Percentiles rank a stretch among this genome's conserved stretches.
Conservation (phyloP, 441 rosid genomes). For the Theobroma grandiflorum region DNA sequence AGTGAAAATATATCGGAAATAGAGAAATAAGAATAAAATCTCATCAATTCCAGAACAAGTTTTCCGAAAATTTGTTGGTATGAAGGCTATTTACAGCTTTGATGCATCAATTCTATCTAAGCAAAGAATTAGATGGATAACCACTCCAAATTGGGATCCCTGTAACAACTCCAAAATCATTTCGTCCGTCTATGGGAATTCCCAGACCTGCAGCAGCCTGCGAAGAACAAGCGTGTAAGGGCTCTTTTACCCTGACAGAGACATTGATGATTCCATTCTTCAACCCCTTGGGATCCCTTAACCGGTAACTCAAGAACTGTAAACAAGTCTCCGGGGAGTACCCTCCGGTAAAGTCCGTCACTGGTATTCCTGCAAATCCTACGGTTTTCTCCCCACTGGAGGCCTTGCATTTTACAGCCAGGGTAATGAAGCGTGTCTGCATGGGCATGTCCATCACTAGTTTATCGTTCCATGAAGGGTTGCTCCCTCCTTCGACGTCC, state of each 20-base stretch:
- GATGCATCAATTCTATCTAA: background rate
- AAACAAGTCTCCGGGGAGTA: slow-evolving; percentile 53
- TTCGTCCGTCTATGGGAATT: slow-evolving; percentile 11
- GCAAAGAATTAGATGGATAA: slow-evolving; percentile 16
- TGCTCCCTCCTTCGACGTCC: slow-evolving; percentile 48
- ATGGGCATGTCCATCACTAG: slow-evolving; percentile 46
- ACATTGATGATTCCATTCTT: slow-evolving; percentile 71
- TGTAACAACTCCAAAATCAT: slow-evolving; percentile 33
- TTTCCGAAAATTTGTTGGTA: no score
- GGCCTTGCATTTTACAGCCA: slow-evolving; percentile 55
- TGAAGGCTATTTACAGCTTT: background rate
- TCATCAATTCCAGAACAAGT: no score
- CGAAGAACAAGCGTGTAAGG: slow-evolving; percentile 29
- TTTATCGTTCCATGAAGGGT: slow-evolving; percentile 66
- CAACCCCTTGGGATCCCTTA: slow-evolving; percentile 53
- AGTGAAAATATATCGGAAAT: no score
- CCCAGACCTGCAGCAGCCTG: slow-evolving; percentile 27
- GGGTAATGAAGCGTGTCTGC: slow-evolving; percentile 34
- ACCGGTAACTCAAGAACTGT: slow-evolving; percentile 72
- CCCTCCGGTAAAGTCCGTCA: slow-evolving; percentile 60
- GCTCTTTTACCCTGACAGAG: slow-evolving; percentile 53
- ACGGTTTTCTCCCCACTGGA: slow-evolving; percentile 43
- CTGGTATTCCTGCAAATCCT: slow-evolving; percentile 54
- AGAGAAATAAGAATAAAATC: no score
- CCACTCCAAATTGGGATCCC: slow-evolving; percentile 42